phyloP scores from a whole-genome alignment of 2,329 filamentous ascomycete species.

The Stagonosporopsis cucurbitacearum region DNA sequence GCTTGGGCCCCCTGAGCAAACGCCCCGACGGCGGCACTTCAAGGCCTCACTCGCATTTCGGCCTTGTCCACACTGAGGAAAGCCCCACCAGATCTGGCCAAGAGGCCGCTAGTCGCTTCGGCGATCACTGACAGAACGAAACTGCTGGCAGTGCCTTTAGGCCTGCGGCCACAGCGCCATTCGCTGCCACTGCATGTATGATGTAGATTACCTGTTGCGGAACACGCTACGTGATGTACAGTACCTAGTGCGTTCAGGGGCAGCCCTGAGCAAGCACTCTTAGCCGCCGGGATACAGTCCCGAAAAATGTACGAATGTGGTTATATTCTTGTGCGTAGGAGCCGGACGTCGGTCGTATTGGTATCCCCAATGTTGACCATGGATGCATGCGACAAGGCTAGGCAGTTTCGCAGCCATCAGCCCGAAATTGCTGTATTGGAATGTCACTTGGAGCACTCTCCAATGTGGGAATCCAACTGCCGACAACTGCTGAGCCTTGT shows the following conservation, averaged over 20 bases:
- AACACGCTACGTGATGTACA: slow-evolving; percentile 1
- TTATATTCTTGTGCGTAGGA: neutral
- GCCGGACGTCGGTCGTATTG: slow-evolving; percentile 8
- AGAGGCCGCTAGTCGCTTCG: neutral
- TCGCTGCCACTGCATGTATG: slow-evolving; percentile 8
- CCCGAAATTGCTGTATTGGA: slow-evolving; percentile 18
- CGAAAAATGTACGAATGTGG: slow-evolving; percentile 1
- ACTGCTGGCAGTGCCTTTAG: neutral
- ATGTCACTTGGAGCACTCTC: slow-evolving; percentile 18
- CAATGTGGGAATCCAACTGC: slow-evolving; percentile 8
- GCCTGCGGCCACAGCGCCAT: slow-evolving; percentile 5
- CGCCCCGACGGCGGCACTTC: slow-evolving; percentile 4
- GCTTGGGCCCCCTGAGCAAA: slow-evolving; percentile 8
- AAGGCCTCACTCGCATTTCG: slow-evolving; percentile 7
- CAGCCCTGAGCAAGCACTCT: neutral
- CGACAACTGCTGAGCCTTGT: slow-evolving; percentile 22
- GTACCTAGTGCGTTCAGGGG: neutral
- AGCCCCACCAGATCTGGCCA: slow-evolving; percentile 4
- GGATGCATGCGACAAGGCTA: slow-evolving; percentile 6
- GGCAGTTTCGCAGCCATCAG: slow-evolving; percentile 8
- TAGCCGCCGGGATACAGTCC: slow-evolving; percentile 1
- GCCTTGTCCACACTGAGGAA: slow-evolving; percentile 8
- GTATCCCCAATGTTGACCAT: slow-evolving; percentile 8
- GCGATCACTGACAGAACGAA: slow-evolving; percentile 4
- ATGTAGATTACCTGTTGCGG: slow-evolving; percentile 6